Conservation (phyloP, 2,329 filamentous ascomycete species). For the Colletotrichum zoysiae region DNA sequence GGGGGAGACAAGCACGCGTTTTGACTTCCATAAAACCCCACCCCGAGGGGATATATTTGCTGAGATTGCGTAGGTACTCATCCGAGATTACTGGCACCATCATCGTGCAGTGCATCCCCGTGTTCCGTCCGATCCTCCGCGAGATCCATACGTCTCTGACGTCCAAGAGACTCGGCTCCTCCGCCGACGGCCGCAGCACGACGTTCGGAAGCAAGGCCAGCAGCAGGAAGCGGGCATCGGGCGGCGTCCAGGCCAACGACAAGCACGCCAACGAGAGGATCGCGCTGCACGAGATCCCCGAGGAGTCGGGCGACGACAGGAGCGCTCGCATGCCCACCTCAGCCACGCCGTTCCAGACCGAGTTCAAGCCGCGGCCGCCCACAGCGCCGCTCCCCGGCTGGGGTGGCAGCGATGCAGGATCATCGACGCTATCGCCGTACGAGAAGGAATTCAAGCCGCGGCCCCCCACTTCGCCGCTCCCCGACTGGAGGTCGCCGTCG, state of each 20-base stretch:
- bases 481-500: background rate
- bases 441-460: too few relatives aligned
- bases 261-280: constrained; percentile 38
- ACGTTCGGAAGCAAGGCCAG: constrained; percentile 38
- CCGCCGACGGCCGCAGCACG: constrained; percentile 33
- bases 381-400: constrained; percentile 33
- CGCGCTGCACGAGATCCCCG: constrained; percentile 42
- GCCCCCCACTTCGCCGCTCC: too few relatives aligned
- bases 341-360: constrained; percentile 16
- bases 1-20: background rate
- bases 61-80: constrained; percentile 52
- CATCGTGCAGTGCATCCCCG: constrained; percentile 66
- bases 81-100: constrained; percentile 66
- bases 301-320: constrained; percentile 28
- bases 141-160: constrained; percentile 42
- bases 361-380: constrained; percentile 34
- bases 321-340: constrained; percentile 9
- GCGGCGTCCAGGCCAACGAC: constrained; percentile 15
- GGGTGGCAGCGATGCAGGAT: constrained; percentile 17
- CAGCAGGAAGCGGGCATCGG: constrained; percentile 34
- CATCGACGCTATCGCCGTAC: too few relatives aligned
- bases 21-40: background rate
- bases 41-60: background rate
- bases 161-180: constrained; percentile 39
- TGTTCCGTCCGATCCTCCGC: constrained; percentile 60